A percentile compares a stretch with the other conserved stretches of the same genome.
phyloP scores from a whole-genome alignment of 495 filamentous ascomycete genomes.

The Elaphomyces granulatus region DNA sequence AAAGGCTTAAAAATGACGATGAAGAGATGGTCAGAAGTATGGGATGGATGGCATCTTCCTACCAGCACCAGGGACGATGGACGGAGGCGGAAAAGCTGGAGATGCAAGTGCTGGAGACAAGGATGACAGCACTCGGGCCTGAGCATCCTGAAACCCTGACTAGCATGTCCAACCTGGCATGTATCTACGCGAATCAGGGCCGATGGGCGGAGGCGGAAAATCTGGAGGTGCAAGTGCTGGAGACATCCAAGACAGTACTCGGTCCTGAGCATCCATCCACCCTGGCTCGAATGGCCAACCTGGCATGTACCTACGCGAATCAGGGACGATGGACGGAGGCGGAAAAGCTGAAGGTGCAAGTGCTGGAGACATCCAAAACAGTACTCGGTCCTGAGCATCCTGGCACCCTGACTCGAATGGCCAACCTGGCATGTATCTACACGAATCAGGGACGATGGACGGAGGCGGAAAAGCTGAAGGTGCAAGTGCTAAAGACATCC shows the following conservation, averaged over 20 bases:
- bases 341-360: conserved; percentile 15
- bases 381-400: conserved; percentile 7
- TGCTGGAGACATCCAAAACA: conserved; percentile 9
- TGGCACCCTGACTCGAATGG: no score
- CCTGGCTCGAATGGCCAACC: conserved; percentile 17
- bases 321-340: conserved; percentile 26
- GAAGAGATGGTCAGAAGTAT: conserved; percentile 13
- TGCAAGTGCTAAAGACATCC: no score
- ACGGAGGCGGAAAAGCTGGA: conserved; percentile 24
- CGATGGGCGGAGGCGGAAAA: conserved; percentile 18
- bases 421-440: no score
- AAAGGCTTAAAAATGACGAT: conserved; percentile 9
- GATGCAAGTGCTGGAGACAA: conserved; percentile 14
- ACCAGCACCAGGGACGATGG: conserved; percentile 19
- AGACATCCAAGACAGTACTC: conserved; percentile 8
- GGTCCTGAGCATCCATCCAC: conserved; percentile 11
- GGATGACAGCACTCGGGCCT: conserved; percentile 16
- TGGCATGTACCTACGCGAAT: conserved; percentile 12
- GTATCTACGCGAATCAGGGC: conserved; percentile 13
- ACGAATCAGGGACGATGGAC: no score
- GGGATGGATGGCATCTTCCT: conserved; percentile 16
- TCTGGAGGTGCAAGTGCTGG: conserved; percentile 14
- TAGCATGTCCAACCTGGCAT: conserved; percentile 27
- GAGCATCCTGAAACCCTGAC: conserved; percentile 26
- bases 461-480: no score